Evolutionary conservation across 805 yeast genomes (phyloP).

Genomic region (Tetrapisispora phaffii): DNA sequence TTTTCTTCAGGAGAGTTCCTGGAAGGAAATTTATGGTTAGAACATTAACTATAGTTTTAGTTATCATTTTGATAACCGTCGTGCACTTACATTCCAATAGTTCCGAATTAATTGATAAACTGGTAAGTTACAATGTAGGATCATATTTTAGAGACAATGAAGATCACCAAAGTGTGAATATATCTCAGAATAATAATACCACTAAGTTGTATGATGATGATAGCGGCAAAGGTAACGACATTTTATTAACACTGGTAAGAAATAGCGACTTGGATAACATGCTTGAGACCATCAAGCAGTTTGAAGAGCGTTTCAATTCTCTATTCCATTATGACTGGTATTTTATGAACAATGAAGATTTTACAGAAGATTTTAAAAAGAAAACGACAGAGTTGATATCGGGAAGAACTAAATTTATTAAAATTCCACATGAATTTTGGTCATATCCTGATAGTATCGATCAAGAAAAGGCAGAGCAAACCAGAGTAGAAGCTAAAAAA

Average conservation of each 20-base stretch:
- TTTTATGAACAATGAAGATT: constrained; percentile 61
- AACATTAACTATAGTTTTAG: background rate
- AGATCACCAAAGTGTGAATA: background rate
- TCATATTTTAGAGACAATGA: background rate
- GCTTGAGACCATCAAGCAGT: constrained; percentile 47
- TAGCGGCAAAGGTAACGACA: constrained; percentile 45
- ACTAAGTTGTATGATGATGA: constrained; percentile 9
- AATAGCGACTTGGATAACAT: constrained; percentile 52
- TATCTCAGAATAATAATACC: background rate
- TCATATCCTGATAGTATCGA: constrained; percentile 59
- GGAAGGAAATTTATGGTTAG: background rate
- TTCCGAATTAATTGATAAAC: background rate
- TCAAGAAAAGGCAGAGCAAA: constrained; percentile 22
- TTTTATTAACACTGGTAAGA: constrained; percentile 60
- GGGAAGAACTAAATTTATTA: constrained; percentile 54
- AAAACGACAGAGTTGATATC: constrained; percentile 42
- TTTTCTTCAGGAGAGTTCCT: background rate
- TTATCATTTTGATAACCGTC: background rate
- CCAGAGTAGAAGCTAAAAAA: constrained; percentile 37
- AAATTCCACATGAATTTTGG: constrained; percentile 60
- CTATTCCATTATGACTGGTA: constrained; percentile 68
- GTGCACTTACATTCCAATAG: background rate
- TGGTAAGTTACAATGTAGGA: background rate
- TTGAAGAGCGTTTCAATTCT: constrained; percentile 57
- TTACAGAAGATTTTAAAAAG: constrained; percentile 44